A percentile compares a stretch with the other conserved stretches of the same genome.
Conservation (phyloP, 495 filamentous ascomycete species). For the Xylaria castorea region DNA sequence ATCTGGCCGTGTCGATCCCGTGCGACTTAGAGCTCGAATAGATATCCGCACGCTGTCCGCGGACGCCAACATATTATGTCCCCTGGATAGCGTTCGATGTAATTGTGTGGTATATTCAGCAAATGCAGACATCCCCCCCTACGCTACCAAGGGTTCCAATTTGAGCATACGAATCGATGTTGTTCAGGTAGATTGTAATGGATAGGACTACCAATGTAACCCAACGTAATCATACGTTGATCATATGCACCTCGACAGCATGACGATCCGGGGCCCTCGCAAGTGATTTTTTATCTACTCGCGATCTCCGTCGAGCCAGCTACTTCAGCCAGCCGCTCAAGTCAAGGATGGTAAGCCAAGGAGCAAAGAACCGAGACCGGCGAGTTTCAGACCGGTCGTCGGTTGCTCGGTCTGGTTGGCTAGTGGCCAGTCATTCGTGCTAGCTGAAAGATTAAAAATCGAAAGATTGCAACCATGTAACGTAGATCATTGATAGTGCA, state of each 20-base stretch:
- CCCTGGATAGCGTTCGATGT: not conserved
- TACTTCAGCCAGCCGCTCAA: conserved; percentile 8
- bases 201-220: conserved; percentile 14
- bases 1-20: not conserved
- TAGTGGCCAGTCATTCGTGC: not conserved
- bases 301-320: conserved; percentile 7
- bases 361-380: conserved; percentile 16
- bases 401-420: conserved; percentile 1
- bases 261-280: not conserved
- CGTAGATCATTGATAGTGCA: conserved; percentile 29
- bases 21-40: not conserved
- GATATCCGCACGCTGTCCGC: not conserved
- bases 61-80: not conserved
- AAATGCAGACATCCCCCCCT: not conserved
- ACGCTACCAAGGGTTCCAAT: not conserved
- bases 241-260: not conserved
- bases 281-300: conserved; percentile 12
- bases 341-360: conserved; percentile 13
- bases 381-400: conserved; percentile 19
- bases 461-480: conserved; percentile 24
- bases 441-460: conserved; percentile 21
- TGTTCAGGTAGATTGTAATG: conserved; percentile 6
- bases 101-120: not conserved
- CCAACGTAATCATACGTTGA: conserved; percentile 6
- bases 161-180: not conserved